Percentiles rank a stretch among this genome's conserved stretches.
Conservation (phyloP, 805 yeast genomes). For the Saturnispora diversa region DNA sequence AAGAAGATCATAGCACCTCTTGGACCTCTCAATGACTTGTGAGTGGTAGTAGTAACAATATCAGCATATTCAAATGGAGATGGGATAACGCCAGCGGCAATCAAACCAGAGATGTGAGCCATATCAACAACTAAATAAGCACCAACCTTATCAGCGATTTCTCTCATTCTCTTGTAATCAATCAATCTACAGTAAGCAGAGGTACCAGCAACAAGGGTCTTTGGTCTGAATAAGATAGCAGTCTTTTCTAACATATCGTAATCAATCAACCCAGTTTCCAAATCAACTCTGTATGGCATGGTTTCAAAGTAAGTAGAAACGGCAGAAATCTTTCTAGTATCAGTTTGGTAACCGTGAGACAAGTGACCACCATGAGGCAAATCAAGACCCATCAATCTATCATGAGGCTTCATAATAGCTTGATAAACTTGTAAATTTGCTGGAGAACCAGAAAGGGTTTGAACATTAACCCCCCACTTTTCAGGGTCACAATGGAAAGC, state of each 20-base stretch:
- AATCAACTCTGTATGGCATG: conserved; percentile 91
- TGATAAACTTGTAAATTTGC: conserved; percentile 91
- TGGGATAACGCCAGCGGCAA: conserved; percentile 89
- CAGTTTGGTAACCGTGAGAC: conserved; percentile 94
- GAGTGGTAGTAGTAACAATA: conserved; percentile 96
- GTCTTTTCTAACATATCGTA: conserved; percentile 79
- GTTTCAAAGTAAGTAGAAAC: conserved; percentile 94
- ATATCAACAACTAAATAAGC: conserved; percentile 90
- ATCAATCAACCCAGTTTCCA: conserved; percentile 83
- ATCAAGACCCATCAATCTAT: conserved; percentile 94
- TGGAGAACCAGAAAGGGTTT: conserved; percentile 92
- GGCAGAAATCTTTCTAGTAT: conserved; percentile 79
- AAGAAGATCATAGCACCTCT: conserved; percentile 97
- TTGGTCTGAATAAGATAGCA: conserved; percentile 86
- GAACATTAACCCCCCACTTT: conserved; percentile 97
- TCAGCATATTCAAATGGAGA: conserved; percentile 92
- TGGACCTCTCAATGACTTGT: conserved; percentile 96
- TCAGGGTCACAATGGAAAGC: conserved; percentile 70
- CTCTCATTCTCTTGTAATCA: conserved; percentile 84
- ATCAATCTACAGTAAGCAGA: conserved; percentile 90
- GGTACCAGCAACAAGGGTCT: conserved; percentile 92
- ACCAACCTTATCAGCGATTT: conserved; percentile 86
- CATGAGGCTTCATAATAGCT: conserved; percentile 81
- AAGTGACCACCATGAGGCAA: conserved; percentile 98
- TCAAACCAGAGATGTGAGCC: conserved; percentile 96